Conservation (phyloP, 2,329 filamentous ascomycete species). For the Coniochaeta pulveracea region DNA sequence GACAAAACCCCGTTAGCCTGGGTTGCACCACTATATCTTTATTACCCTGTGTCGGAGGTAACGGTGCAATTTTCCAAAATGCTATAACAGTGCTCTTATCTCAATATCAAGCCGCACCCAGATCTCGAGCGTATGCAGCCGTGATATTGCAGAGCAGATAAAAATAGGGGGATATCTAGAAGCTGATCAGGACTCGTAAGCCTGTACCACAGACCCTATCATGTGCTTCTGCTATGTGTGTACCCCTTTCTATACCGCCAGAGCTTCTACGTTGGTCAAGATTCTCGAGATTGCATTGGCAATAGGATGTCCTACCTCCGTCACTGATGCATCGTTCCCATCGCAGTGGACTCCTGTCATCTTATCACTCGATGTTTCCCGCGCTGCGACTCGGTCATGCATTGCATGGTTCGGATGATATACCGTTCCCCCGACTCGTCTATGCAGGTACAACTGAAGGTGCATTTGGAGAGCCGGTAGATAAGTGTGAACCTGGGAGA, state of each 20-base stretch:
- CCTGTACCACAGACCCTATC: too few relatives aligned
- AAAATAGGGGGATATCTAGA: neutral
- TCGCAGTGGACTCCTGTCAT: neutral
- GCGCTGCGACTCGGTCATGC: neutral
- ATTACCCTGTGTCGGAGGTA: too few relatives aligned
- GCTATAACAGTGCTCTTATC: neutral
- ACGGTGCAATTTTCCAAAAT: neutral
- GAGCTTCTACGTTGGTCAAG: neutral
- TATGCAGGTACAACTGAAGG: conserved; percentile 3
- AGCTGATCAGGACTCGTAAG: too few relatives aligned
- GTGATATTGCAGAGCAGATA: neutral
- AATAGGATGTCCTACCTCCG: neutral
- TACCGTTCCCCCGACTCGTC: neutral
- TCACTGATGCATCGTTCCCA: neutral
- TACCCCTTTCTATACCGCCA: neutral
- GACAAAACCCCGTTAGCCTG: too few relatives aligned
- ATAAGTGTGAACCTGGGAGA: too few relatives aligned
- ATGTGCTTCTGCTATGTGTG: neutral
- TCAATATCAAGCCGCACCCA: neutral
- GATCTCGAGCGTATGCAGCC: neutral
- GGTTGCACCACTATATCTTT: too few relatives aligned
- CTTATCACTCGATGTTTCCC: neutral
- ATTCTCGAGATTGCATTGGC: neutral
- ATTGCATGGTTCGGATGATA: neutral
- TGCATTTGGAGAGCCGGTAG: too few relatives aligned